These are phyloP conservation scores for Cicer arietinum DNA, from an alignment of 306 rosid species.

Conservation along the genomic window DNA sequence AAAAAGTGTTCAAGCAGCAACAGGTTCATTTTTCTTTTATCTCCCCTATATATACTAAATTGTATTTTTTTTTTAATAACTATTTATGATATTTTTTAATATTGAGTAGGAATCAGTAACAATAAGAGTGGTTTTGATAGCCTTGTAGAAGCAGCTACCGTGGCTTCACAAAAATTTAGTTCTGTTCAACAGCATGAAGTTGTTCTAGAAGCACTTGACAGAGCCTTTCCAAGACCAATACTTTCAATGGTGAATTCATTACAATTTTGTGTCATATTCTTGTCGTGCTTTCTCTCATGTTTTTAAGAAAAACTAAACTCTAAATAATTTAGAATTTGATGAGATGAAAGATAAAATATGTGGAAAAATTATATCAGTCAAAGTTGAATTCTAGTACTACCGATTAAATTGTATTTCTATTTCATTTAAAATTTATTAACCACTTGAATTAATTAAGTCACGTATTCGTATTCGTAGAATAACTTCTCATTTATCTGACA, in stretches of 20 bases:
- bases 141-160: constrained; percentile 73
- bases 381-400: too few species aligned
- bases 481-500: too few species aligned
- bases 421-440: too few species aligned
- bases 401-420: accelerated
- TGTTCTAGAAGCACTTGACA: constrained; percentile 61
- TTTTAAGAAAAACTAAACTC: too few species aligned
- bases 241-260: constrained; percentile 58
- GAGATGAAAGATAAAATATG: too few species aligned
- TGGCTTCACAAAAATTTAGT: constrained; percentile 54
- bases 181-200: constrained; percentile 55
- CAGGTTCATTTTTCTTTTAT: constrained; percentile 49
- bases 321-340: too few species aligned
- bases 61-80: not conserved
- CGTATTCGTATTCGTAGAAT: too few species aligned
- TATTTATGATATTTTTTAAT: constrained; percentile 1
- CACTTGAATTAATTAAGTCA: too few species aligned
- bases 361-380: too few species aligned
- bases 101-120: constrained; percentile 63
- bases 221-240: constrained; percentile 76
- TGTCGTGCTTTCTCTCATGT: not conserved
- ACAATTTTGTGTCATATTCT: not conserved
- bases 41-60: not conserved
- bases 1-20: constrained; percentile 65
- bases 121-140: constrained; percentile 71